These are phyloP conservation scores for Colletotrichum lini DNA, from an alignment of 2,329 filamentous ascomycete genomes.

Conservation along the genomic window DNA sequence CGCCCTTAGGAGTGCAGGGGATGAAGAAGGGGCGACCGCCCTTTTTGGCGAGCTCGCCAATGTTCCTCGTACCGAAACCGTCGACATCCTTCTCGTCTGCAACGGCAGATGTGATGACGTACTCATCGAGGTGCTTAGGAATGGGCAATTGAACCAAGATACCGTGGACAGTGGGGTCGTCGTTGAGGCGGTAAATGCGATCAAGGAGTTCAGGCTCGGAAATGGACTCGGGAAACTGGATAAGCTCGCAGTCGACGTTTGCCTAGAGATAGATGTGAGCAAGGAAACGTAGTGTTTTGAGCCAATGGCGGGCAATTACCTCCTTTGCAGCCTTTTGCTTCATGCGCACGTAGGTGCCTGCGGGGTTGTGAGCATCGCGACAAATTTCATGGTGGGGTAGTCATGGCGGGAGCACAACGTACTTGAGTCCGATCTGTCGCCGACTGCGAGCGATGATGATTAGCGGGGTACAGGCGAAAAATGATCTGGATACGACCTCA, in stretches of 20 bases:
- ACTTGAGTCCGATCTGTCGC: slow-evolving; percentile 94
- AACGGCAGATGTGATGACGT: slow-evolving; percentile 90
- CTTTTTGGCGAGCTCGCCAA: slow-evolving; percentile 96
- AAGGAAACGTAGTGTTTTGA: background rate
- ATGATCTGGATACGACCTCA: background rate
- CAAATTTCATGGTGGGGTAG: slow-evolving; percentile 42
- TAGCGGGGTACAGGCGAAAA: slow-evolving; percentile 22
- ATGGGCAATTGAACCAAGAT: slow-evolving; percentile 95
- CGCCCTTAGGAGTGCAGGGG: slow-evolving; percentile 96
- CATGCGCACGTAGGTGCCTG: slow-evolving; percentile 99
- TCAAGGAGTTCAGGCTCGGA: slow-evolving; percentile 89
- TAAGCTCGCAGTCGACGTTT: slow-evolving; percentile 88
- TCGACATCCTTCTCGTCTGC: slow-evolving; percentile 97
- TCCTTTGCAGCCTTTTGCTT: slow-evolving; percentile 97
- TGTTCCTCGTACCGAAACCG: slow-evolving; percentile 94
- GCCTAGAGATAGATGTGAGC: slow-evolving; percentile 68
- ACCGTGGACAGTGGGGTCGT: slow-evolving; percentile 88
- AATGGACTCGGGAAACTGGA: slow-evolving; percentile 86
- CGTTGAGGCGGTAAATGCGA: slow-evolving; percentile 85
- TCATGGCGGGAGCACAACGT: slow-evolving; percentile 53
- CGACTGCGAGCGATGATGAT: slow-evolving; percentile 70
- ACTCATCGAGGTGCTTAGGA: slow-evolving; percentile 91
- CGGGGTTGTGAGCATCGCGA: slow-evolving; percentile 51
- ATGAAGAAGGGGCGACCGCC: slow-evolving; percentile 91
- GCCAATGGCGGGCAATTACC: slow-evolving; percentile 61